phyloP scores from a whole-genome alignment of 2,329 filamentous ascomycete genomes.

The Neofusicoccum kwambonambiense region DNA sequence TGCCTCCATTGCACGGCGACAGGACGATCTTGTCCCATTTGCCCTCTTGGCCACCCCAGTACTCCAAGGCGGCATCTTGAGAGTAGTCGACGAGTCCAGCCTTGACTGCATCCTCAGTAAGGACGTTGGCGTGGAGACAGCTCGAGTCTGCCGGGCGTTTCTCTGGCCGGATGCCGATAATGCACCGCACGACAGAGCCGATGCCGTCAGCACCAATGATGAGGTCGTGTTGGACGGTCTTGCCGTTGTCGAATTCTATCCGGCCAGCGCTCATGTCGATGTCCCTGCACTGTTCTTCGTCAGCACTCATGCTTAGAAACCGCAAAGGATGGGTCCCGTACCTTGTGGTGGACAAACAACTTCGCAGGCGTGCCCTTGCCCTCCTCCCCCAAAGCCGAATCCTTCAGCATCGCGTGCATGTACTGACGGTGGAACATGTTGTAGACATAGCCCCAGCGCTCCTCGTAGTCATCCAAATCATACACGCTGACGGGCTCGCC shows the following conservation, averaged over 20 bases:
- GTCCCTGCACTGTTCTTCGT: conserved; percentile 39
- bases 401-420: conserved; percentile 67
- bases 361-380: conserved; percentile 55
- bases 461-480: conserved; percentile 63
- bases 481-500: conserved; percentile 66
- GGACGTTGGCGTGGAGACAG: conserved; percentile 65
- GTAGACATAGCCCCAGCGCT: conserved; percentile 63
- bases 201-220: conserved; percentile 67
- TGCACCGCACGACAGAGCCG: conserved; percentile 61
- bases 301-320: background rate
- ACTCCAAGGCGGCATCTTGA: conserved; percentile 60
- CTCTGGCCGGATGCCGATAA: conserved; percentile 61
- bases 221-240: conserved; percentile 54
- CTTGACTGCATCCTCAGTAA: conserved; percentile 58
- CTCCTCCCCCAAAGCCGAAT: conserved; percentile 53
- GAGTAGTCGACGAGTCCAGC: conserved; percentile 65
- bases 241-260: conserved; percentile 47
- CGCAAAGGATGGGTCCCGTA: background rate
- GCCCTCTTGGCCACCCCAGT: conserved; percentile 68
- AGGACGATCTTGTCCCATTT: conserved; percentile 67
- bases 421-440: conserved; percentile 70
- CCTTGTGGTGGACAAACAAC: conserved; percentile 60
- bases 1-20: conserved; percentile 66
- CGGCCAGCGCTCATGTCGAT: conserved; percentile 52
- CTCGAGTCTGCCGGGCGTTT: conserved; percentile 60